phyloP scores from a whole-genome alignment of 805 yeast species.

The Cyberlindnera mycetangii region DNA sequence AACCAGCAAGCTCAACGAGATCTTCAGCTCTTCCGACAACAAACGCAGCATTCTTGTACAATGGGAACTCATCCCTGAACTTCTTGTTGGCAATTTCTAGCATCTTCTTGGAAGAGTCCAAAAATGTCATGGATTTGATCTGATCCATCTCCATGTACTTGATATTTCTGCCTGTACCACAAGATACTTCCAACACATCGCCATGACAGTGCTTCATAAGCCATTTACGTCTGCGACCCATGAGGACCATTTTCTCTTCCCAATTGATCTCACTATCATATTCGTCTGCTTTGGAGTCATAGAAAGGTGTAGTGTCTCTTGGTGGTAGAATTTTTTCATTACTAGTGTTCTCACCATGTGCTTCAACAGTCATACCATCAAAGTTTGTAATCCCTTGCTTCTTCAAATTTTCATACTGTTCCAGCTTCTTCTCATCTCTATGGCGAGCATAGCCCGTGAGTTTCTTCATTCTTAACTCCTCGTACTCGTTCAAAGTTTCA shows the following conservation, averaged over 20 bases:
- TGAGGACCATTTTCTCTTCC: constrained; percentile 43
- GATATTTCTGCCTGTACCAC: constrained; percentile 95
- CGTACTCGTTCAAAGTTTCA: constrained; percentile 51
- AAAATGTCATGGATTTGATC: constrained; percentile 72
- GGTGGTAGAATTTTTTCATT: constrained; percentile 55
- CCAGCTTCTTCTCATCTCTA: constrained; percentile 57
- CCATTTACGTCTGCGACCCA: constrained; percentile 70
- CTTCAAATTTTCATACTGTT: constrained; percentile 54
- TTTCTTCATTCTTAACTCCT: constrained; percentile 58
- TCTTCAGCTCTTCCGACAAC: constrained; percentile 91
- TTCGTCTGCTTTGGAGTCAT: constrained; percentile 70
- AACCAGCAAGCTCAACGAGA: constrained; percentile 53
- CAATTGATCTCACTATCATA: constrained; percentile 76
- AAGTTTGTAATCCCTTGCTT: constrained; percentile 33
- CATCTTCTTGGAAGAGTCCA: constrained; percentile 86
- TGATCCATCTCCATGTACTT: constrained; percentile 61
- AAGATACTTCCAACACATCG: constrained; percentile 90
- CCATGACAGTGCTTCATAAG: constrained; percentile 76
- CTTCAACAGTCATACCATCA: constrained; percentile 30
- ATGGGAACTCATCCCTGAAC: constrained; percentile 65
- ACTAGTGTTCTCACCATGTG: constrained; percentile 31
- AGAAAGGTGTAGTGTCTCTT: constrained; percentile 77
- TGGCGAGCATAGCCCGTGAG: constrained; percentile 59
- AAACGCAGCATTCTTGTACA: constrained; percentile 71
- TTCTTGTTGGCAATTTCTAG: constrained; percentile 74